These are phyloP conservation scores for Triangularia verruculosa DNA, from an alignment of 2,329 filamentous ascomycete genomes.

Conservation along the genomic window DNA sequence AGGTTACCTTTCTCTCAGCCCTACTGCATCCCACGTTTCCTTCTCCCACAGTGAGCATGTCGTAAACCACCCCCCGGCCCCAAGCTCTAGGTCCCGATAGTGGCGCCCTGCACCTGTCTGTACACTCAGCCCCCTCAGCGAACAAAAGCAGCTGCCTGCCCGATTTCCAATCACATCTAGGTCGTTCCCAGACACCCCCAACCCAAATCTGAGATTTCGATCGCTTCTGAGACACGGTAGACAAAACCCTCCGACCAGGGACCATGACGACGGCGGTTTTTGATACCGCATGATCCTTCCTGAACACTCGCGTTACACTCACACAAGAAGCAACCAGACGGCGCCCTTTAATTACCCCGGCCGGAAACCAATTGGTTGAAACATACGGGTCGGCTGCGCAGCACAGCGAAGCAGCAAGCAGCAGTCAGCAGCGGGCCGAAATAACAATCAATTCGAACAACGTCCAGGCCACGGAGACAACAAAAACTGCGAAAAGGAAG, in stretches of 20 bases:
- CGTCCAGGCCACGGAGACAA: conserved; percentile 3
- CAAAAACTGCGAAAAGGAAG: background rate
- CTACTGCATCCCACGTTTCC: conserved; percentile 10
- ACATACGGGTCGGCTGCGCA: conserved; percentile 4
- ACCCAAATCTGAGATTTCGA: background rate
- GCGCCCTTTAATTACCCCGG: background rate
- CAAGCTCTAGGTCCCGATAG: conserved; percentile 15
- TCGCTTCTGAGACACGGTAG: background rate
- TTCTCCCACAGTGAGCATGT: background rate
- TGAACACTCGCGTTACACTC: conserved; percentile 1
- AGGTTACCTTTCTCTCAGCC: conserved; percentile 15
- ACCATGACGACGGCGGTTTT: background rate
- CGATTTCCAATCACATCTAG: conserved; percentile 6
- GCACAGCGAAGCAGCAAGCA: conserved; percentile 11
- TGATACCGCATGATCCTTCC: background rate
- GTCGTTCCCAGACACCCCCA: background rate
- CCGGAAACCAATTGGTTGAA: conserved; percentile 11
- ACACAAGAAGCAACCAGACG: background rate
- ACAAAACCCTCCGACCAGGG: background rate
- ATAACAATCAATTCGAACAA: conserved; percentile 7
- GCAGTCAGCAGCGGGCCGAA: background rate
- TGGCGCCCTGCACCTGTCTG: conserved; percentile 14
- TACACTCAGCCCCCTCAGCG: conserved; percentile 18
- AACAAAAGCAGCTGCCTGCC: conserved; percentile 24
- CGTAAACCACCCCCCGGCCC: conserved; percentile 2